A percentile compares a stretch with the other conserved stretches of the same genome.
phyloP scores from a whole-genome alignment of 371 early-diverging fungal species.

The Rhizomucor pusillus region DNA sequence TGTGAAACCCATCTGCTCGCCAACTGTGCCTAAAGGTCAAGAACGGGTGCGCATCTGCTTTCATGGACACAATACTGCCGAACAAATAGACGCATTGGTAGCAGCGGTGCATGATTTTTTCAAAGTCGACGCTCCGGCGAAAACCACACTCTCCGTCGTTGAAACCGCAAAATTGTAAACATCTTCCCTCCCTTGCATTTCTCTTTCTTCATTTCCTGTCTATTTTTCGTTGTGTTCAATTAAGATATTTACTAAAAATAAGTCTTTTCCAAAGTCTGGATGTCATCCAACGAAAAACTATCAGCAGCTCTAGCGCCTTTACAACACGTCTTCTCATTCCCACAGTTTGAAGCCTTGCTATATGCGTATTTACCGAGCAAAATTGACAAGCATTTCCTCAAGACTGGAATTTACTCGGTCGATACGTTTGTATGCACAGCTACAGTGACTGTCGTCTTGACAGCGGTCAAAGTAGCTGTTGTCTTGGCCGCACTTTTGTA shows the following conservation, averaged over 20 bases:
- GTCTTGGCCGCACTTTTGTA: slow-evolving; percentile 1
- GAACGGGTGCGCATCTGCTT: slow-evolving; percentile 82
- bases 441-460: slow-evolving; percentile 23
- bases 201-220: too few species aligned
- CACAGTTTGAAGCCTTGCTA: slow-evolving; percentile 27
- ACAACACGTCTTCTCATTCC: slow-evolving; percentile 19
- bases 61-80: slow-evolving; percentile 68
- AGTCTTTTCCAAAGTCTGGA: too few species aligned
- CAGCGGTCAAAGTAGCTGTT: slow-evolving; percentile 14
- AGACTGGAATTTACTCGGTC: slow-evolving; percentile 31
- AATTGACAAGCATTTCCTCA: slow-evolving; percentile 19
- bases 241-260: too few species aligned
- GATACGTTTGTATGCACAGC: slow-evolving; percentile 33
- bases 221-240: too few species aligned
- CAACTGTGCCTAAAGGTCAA: slow-evolving; percentile 77
- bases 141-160: neutral
- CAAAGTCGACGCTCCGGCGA: slow-evolving; percentile 4
- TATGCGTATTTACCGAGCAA: slow-evolving; percentile 29
- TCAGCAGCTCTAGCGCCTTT: slow-evolving; percentile 18
- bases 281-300: neutral
- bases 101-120: slow-evolving; percentile 48
- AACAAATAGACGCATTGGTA: slow-evolving; percentile 56
- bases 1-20: slow-evolving; percentile 78
- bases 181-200: too few species aligned
- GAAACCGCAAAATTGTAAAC: too few species aligned